Base-by-base conservation (phyloP, 2,329 filamentous ascomycete genomes). In the Beauveria scarabaeidicola region DNA sequence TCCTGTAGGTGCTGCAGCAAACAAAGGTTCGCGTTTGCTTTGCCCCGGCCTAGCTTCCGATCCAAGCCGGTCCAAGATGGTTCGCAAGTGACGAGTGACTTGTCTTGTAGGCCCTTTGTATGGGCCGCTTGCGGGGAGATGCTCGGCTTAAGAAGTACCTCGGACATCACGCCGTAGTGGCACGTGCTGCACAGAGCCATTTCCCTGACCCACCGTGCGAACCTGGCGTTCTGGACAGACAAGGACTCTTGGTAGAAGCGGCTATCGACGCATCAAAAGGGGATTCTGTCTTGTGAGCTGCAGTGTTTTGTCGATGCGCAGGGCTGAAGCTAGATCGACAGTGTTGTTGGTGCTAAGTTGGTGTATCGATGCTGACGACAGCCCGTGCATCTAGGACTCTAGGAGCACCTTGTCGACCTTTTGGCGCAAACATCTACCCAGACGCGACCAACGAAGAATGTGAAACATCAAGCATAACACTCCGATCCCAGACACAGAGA, bases 101-200 rank as follows among this genome's bases (percentile, higher is more conserved):
- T 52, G n/a, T 44, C 38, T 25, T 11, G 6, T 15, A 1, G 21
- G 40, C 3, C 2, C 40, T 19, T 43, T 44, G 27, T 52, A 58
- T 58, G 56, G 47, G 48, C 36, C 11, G 36, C 32, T 58, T 58
- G 56, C 56, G 40, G 56, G 3, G 5, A 15, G 40, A 25, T 21
- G 56, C 47, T 58, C 56, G 56, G 56, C 56, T 58, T 58, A 58
- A 50, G 10, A 58, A 41, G 56, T 58, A 58, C 56, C 56, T 58
- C 56, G 56, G 56, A 27, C 48, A 58, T 52, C 38, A 38, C 48
- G 29, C 56, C 56, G 56, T 43, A 58, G 36, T 25, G 41, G 52
- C 56, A 58, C 56, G 48, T 58, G 48, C 38, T 27, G 25, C 23
- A 19, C 25, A 27, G 27, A 21, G 46, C 56, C 56, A 40, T 52